Percentiles rank a stretch among this genome's conserved stretches.
Conservation (phyloP, 2,329 filamentous ascomycete genomes). For the Escovopsis weberi region DNA sequence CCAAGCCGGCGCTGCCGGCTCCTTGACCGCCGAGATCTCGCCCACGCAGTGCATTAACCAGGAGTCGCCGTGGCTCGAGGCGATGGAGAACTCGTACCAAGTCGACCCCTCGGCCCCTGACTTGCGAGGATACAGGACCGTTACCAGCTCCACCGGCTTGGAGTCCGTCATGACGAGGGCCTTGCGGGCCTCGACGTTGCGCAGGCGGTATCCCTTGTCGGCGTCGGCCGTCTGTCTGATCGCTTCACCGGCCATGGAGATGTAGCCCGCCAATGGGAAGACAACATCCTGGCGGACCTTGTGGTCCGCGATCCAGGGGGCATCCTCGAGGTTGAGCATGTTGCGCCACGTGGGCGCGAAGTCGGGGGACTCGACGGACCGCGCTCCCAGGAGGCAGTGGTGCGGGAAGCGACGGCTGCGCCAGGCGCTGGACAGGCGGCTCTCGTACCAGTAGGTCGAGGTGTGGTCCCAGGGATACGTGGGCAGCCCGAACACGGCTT, state of each 20-base stretch:
- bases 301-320: constrained; percentile 31
- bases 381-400: constrained; percentile 17
- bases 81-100: neutral
- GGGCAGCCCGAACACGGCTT: constrained; percentile 4
- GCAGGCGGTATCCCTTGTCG: neutral
- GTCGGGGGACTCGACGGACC: constrained; percentile 14
- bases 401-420: constrained; percentile 8
- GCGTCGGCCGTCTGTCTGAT: constrained; percentile 6
- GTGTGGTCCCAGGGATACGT: constrained; percentile 8
- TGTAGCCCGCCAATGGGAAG: constrained; percentile 27
- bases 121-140: neutral
- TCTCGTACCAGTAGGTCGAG: constrained; percentile 6
- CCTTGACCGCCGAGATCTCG: no score
- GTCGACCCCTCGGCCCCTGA: neutral
- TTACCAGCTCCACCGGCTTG: neutral
- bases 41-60: neutral
- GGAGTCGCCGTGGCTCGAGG: neutral
- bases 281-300: constrained; percentile 22
- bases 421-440: constrained; percentile 2
- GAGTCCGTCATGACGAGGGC: constrained; percentile 1
- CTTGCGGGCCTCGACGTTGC: constrained; percentile 1
- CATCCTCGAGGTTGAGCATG: constrained; percentile 21
- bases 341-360: constrained; percentile 26
- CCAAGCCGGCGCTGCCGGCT: neutral
- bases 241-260: constrained; percentile 28